phyloP scores from a whole-genome alignment of 495 filamentous ascomycete species.

The Physcia stellaris region DNA sequence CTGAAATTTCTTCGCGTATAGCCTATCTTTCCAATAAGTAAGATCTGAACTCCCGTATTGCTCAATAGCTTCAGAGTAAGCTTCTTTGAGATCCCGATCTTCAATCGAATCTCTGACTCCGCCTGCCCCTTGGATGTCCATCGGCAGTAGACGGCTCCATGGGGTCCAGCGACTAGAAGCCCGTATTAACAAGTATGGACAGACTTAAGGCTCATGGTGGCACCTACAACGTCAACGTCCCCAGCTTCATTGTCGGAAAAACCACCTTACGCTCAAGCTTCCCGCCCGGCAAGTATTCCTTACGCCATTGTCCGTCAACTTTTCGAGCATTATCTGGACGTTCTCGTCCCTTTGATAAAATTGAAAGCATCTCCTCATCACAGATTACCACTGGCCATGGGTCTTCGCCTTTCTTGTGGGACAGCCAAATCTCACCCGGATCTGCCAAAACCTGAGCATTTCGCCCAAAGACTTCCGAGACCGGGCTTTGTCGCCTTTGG shows the following conservation, averaged over 20 bases:
- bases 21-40: constrained; percentile 4
- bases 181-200: too few species aligned
- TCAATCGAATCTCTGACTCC: not conserved
- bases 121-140: constrained; percentile 1
- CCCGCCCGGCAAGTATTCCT: not conserved
- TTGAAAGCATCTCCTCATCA: constrained; percentile 9
- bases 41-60: not conserved
- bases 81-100: constrained; percentile 1
- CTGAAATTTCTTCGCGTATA: not conserved
- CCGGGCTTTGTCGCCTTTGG: too few species aligned
- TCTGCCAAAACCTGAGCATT: not conserved
- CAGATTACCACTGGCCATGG: constrained; percentile 12
- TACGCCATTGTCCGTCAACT: constrained; percentile 7
- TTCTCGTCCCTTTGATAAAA: not conserved
- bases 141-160: constrained; percentile 1
- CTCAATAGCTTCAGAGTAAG: constrained; percentile 3
- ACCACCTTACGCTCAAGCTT: too few species aligned
- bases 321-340: constrained; percentile 5
- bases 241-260: too few species aligned
- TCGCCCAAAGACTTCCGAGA: too few species aligned
- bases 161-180: constrained; percentile 4
- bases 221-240: too few species aligned
- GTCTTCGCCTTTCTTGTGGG: constrained; percentile 4
- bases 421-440: constrained; percentile 6
- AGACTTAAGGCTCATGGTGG: too few species aligned